phyloP scores from a whole-genome alignment of 768 basidiomycete species.

The Postia placenta region DNA sequence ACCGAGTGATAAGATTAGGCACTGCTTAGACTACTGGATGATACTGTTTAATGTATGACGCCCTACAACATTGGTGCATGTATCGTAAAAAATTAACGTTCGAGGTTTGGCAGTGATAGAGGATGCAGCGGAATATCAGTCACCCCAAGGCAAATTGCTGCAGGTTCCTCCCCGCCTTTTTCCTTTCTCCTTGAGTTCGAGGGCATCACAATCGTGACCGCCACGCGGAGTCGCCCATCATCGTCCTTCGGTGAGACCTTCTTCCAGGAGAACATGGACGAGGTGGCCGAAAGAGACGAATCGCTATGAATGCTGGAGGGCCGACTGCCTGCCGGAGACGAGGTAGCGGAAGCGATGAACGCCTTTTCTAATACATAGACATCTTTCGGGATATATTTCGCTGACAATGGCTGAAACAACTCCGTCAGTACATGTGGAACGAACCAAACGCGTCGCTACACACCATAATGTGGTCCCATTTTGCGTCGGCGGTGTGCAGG shows the following conservation, averaged over 20 bases:
- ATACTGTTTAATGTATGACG: too few relatives aligned
- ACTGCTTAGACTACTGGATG: too few relatives aligned
- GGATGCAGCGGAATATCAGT: constrained; percentile 1
- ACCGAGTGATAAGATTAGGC: too few relatives aligned
- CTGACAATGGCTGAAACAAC: not conserved
- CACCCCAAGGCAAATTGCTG: constrained; percentile 1
- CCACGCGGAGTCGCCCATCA: constrained; percentile 1
- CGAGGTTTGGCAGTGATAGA: too few relatives aligned
- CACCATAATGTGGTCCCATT: not conserved
- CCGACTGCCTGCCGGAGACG: not conserved
- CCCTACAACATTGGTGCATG: too few relatives aligned
- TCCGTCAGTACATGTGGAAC: not conserved
- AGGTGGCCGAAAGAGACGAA: not conserved
- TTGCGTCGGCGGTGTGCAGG: not conserved
- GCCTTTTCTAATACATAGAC: not conserved
- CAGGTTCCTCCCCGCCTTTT: not conserved
- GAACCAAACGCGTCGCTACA: not conserved
- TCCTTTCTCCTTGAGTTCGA: not conserved
- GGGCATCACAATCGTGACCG: constrained; percentile 6
- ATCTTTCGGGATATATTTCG: not conserved
- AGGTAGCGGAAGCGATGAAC: not conserved
- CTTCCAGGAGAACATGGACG: not conserved
- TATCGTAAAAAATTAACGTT: too few relatives aligned
- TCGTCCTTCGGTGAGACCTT: not conserved
- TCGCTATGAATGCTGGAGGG: not conserved